phyloP scores from a whole-genome alignment of 2,329 filamentous ascomycete species.

The Fusarium hostae region DNA sequence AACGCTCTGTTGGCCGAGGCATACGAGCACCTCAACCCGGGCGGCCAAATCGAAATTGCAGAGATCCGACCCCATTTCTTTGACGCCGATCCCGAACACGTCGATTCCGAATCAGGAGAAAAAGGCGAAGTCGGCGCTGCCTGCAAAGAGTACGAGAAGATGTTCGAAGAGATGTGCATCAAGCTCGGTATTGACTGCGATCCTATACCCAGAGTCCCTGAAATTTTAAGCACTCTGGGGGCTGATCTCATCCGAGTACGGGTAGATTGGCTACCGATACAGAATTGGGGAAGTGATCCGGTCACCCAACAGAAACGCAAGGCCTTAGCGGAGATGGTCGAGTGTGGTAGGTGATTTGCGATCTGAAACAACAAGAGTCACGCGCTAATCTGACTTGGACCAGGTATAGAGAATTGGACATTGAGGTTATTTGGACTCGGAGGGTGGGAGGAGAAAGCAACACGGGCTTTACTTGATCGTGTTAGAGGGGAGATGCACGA shows the following conservation, averaged over 20 bases:
- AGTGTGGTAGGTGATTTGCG: constrained; percentile 47
- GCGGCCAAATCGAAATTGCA: constrained; percentile 58
- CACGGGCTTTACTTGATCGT: constrained; percentile 46
- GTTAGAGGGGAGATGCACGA: constrained; percentile 49
- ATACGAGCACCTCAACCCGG: constrained; percentile 55
- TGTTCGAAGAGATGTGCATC: constrained; percentile 45
- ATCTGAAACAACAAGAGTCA: neutral
- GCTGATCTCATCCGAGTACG: constrained; percentile 55
- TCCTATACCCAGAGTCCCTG: constrained; percentile 50
- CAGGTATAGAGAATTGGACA: constrained; percentile 47
- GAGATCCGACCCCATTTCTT: constrained; percentile 55
- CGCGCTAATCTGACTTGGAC: constrained; percentile 3
- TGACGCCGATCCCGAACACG: constrained; percentile 49
- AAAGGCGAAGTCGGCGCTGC: constrained; percentile 40
- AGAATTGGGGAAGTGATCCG: constrained; percentile 54
- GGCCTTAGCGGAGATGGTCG: constrained; percentile 51
- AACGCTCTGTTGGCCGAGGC: constrained; percentile 49
- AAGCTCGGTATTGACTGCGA: constrained; percentile 54
- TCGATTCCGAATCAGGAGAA: constrained; percentile 24
- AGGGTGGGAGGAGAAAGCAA: constrained; percentile 49
- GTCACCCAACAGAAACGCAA: constrained; percentile 52
- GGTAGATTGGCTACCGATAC: constrained; percentile 55
- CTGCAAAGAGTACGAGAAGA: constrained; percentile 51
- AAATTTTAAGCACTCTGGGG: constrained; percentile 51
- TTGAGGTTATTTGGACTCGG: constrained; percentile 48